A percentile compares a stretch with the other conserved stretches of the same genome.
These are phyloP conservation scores for Paecilomyces sp. DNA, from an alignment of 2,329 filamentous ascomycete genomes.

Conservation along the genomic window DNA sequence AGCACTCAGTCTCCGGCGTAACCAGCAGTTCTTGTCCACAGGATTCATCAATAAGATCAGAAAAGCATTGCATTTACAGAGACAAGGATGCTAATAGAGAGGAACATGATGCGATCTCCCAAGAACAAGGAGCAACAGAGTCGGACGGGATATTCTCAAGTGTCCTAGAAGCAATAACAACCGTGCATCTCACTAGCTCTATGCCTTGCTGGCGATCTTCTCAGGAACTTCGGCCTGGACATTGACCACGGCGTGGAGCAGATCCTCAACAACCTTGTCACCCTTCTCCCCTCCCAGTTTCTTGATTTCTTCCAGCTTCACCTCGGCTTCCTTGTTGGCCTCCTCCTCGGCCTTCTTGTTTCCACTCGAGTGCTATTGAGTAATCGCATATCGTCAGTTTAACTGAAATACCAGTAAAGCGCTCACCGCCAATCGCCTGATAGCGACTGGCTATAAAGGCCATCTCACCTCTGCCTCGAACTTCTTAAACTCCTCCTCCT, in stretches of 20 bases:
- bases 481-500: slow-evolving; percentile 91
- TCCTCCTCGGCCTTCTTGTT: slow-evolving; percentile 77
- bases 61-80: background rate
- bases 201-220: slow-evolving; percentile 31
- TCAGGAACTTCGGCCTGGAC: slow-evolving; percentile 65
- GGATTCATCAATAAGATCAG: background rate
- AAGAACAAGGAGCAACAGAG: background rate
- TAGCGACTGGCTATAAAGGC: background rate
- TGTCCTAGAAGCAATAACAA: background rate
- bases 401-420: background rate
- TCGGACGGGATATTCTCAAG: background rate
- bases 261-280: slow-evolving; percentile 70
- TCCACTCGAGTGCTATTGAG: slow-evolving; percentile 73
- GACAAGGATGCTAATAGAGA: background rate
- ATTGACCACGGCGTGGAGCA: slow-evolving; percentile 78
- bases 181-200: slow-evolving; percentile 6
- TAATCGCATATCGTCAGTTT: background rate
- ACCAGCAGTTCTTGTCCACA: background rate
- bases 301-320: slow-evolving; percentile 75
- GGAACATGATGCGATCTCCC: background rate
- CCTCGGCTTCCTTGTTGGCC: slow-evolving; percentile 72
- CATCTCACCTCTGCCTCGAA: slow-evolving; percentile 69
- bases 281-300: slow-evolving; percentile 72
- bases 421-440: background rate
- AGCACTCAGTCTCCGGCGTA: background rate